phyloP scores from a whole-genome alignment of 768 basidiomycete species.

The Kwoniella pini region DNA sequence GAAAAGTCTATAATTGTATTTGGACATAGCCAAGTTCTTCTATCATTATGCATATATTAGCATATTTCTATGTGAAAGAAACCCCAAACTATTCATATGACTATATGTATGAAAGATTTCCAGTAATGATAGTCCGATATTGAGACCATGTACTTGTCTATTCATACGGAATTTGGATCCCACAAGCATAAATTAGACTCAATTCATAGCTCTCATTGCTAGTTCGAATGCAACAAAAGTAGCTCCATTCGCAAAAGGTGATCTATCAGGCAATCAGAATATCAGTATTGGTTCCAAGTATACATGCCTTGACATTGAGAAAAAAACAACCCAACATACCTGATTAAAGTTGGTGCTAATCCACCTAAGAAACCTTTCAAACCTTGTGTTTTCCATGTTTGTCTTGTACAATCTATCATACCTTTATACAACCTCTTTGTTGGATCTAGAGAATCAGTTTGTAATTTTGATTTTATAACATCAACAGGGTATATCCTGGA shows the following conservation, averaged over 20 bases:
- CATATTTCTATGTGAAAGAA: too few species aligned
- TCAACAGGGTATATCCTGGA: slow-evolving; percentile 89
- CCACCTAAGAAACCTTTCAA: slow-evolving; percentile 84
- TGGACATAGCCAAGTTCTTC: too few species aligned
- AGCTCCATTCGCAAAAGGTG: slow-evolving; percentile 93
- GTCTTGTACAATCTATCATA: slow-evolving; percentile 76
- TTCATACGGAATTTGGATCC: too few species aligned
- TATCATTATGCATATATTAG: too few species aligned
- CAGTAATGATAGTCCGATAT: too few species aligned
- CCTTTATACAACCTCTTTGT: slow-evolving; percentile 76
- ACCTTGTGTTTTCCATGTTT: slow-evolving; percentile 81
- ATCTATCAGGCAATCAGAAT: slow-evolving; percentile 58
- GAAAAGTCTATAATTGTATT: too few species aligned
- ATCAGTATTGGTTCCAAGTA: too few species aligned
- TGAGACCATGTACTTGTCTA: too few species aligned
- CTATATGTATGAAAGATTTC: too few species aligned
- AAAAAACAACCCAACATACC: slow-evolving; percentile 60
- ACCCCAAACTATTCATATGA: too few species aligned
- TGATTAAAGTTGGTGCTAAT: slow-evolving; percentile 85
- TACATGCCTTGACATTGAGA: too few species aligned
- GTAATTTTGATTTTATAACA: slow-evolving; percentile 94
- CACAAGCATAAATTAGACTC: neutral
- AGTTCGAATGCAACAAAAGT: slow-evolving; percentile 97
- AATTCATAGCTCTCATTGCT: slow-evolving; percentile 64
- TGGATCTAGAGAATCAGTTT: slow-evolving; percentile 74